Evolutionary conservation across 495 filamentous ascomycete species (phyloP), one percentile per base, ranked within the genome.

Genomic region (Aspergillus bridgeri): DNA sequence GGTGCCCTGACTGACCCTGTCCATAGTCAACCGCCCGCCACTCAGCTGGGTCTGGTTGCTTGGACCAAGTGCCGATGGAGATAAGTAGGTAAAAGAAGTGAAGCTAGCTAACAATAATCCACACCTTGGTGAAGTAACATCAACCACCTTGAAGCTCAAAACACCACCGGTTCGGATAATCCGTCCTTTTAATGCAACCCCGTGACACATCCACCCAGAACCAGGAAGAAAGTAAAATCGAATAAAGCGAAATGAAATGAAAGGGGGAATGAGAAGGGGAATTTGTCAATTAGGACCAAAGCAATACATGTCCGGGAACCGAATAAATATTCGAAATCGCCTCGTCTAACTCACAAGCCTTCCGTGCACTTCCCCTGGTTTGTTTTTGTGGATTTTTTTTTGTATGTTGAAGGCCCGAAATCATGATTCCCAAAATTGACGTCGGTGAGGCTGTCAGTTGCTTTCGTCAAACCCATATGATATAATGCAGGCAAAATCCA

Each of bases 401-500:
- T 43, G 43, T 43, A 9, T 44, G 20, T 47, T 9, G 17, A 50
- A 50, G 17, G 21, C 21, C 48, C 19, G 21, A 25, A 25, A 17
- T 47, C 29, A 15, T 29, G 6, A n/a, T 54, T 54, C 45, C 22
- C 52, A 54, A 54, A 27, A 27, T 29, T 23, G 52, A 18, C 7
- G 51, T 43, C 24, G 17, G 29, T 33, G 44, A 44, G 29, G 57
- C 21, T 33, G 53, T 56, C 56, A 29, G 48, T 50, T 20, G 27
- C 21, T 57, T 58, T 48, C 22, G 44, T 59, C 43, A 54, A 56
- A 19, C 54, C 38, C 27, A 5, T 25, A 15, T 24, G 29, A 53
- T 47, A 56, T 42, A 56, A 49, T 44, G 38, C 65, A 42, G 65
- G 29, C 19, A 70, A 21, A 57, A 51, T 53, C 60, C 60, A 61